Evolutionary conservation across 1,284 basidiomycete genomes (phyloP).

Genomic region (Ustilago lituana): DNA sequence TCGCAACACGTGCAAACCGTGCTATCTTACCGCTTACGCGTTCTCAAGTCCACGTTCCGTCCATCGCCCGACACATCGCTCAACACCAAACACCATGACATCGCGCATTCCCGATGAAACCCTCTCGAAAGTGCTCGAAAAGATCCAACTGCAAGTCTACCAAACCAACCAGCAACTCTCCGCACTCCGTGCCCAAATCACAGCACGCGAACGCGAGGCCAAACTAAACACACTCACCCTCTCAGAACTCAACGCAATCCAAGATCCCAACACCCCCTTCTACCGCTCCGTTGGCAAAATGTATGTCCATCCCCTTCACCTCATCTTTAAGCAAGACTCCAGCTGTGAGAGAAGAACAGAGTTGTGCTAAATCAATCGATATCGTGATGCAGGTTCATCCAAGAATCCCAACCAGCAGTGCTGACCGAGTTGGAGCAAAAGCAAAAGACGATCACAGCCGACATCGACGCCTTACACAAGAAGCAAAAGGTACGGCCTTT

Average conservation of each 20-base stretch:
- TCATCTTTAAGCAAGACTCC: too few species aligned
- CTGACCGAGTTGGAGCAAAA: conserved; percentile 22
- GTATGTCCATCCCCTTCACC: conserved; percentile 13
- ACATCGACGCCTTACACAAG: conserved; percentile 23
- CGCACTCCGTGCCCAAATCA: conserved; percentile 31
- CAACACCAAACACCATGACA: conserved; percentile 17
- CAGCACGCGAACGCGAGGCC: conserved; percentile 28
- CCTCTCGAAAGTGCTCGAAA: conserved; percentile 37
- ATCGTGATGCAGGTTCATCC: conserved; percentile 31
- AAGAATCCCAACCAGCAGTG: conserved; percentile 24
- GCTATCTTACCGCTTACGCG: too few species aligned
- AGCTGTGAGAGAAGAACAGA: too few species aligned
- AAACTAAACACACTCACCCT: conserved; percentile 39
- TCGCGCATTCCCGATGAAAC: conserved; percentile 36
- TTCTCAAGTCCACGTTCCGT: too few species aligned
- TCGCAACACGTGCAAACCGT: too few species aligned
- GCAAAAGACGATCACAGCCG: conserved; percentile 14
- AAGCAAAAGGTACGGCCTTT: conserved; percentile 27
- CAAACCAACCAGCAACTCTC: conserved; percentile 39
- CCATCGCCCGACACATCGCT: too few species aligned
- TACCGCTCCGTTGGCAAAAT: conserved; percentile 40
- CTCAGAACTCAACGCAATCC: conserved; percentile 26
- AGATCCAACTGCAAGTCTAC: conserved; percentile 42
- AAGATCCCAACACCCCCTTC: conserved; percentile 24
- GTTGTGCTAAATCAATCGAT: too few species aligned